Evolutionary conservation across 805 yeast species (phyloP), one percentile per base, ranked within the genome.

Genomic region (Dipodascus geniculatus): DNA sequence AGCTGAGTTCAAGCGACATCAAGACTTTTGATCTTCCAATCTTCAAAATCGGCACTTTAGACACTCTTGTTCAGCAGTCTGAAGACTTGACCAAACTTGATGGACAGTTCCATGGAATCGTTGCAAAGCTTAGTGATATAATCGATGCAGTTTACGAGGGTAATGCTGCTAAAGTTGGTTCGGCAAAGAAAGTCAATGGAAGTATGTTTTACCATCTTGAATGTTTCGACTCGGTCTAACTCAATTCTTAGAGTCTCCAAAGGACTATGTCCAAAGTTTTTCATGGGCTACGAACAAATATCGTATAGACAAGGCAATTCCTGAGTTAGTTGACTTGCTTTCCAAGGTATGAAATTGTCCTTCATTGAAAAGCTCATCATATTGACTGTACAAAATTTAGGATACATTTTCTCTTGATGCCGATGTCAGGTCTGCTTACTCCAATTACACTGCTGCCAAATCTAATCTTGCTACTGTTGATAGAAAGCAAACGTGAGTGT

Each of bases 11-110:
- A 33, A 59, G 62, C 48, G 81, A 79, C 50, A 73, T 87, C 33
- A 68, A 74, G 53, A 71, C 76, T 54, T 78, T 85, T 55, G 72
- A 74, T 35, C 74, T 89, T 51, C 98, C 98, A 4, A 81, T 76
- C 57, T 91, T 93, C 70, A 91, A 93, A 68, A 87, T 93, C 58
- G 97, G 97, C 24, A 90, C 98, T 11, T 77, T 93, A 65, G 99
- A 93, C 69, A 83, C 89, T 28, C 76, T 93, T 56, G 95, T 93
- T 53, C 82, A 85, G 61, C 90, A 90, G 69, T 81, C 90, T 67
- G 99, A 93, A 63, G 98, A 91, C 64, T 76, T 93, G 55, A 72
- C 79, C 47, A 90, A 88, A 66, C 72, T 83, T 53, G 99, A 93
- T 70, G 72, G 73, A n/a, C 93, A 87, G 68, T 76, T 91, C 65